phyloP scores from a whole-genome alignment of 208 protist genomes.

The Leishmania braziliensis region DNA sequence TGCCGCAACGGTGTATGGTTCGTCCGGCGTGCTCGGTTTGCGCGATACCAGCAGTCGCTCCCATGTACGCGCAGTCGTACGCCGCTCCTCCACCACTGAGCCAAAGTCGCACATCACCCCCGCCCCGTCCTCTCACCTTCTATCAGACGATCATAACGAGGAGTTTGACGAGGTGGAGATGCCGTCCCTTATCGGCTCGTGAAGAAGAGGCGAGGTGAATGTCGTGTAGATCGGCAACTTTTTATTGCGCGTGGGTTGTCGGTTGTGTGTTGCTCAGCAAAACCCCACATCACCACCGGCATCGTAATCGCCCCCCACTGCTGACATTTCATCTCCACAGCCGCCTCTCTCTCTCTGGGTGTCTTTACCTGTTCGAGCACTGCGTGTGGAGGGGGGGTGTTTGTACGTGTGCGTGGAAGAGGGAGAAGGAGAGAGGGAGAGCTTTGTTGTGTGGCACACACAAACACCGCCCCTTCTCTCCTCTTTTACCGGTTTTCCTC shows the following conservation, averaged over 20 bases:
- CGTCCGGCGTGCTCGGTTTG: no score
- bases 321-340: background rate
- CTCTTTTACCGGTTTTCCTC: background rate
- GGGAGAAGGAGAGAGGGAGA: background rate
- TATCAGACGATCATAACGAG: background rate
- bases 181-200: conserved; percentile 28
- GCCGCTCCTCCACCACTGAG: conserved; percentile 8
- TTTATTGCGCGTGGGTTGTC: background rate
- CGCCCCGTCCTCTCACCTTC: background rate
- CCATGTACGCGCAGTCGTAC: background rate
- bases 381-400: background rate
- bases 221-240: background rate
- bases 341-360: background rate
- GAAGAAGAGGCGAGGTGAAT: background rate
- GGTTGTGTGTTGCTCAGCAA: background rate
- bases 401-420: background rate
- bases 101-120: background rate
- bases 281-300: background rate
- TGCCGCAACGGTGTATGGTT: background rate
- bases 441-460: background rate
- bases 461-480: background rate
- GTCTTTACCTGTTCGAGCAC: background rate
- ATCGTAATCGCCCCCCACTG: background rate
- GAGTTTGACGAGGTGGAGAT: conserved; percentile 26
- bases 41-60: background rate